These are phyloP conservation scores for Dioscorea zingiberensis DNA, from an alignment of 106 monocot species.

Conservation along the genomic window DNA sequence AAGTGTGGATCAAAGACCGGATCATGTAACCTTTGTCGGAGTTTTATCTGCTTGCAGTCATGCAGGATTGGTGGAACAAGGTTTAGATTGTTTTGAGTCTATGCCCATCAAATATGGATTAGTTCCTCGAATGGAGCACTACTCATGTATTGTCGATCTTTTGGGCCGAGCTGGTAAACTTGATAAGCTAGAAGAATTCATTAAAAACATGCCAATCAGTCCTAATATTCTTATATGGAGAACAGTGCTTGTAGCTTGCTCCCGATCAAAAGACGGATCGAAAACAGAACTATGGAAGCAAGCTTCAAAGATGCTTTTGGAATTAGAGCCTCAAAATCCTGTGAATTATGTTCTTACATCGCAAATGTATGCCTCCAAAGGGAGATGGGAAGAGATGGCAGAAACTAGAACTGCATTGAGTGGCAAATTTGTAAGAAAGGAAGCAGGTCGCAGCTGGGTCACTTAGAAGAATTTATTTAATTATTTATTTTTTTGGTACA, in stretches of 20 bases:
- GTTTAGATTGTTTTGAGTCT: conserved; percentile 45
- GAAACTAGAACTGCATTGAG: conserved; percentile 42
- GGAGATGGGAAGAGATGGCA: conserved; percentile 66
- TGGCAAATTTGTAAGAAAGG: conserved; percentile 34
- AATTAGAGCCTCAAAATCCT: conserved; percentile 82
- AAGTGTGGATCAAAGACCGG: conserved; percentile 23
- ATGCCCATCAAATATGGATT: conserved; percentile 45
- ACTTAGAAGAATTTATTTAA: conserved; percentile 46
- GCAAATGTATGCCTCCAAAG: conserved; percentile 54
- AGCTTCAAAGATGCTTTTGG: conserved; percentile 67
- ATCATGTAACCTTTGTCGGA: conserved; percentile 73
- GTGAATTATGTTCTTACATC: conserved; percentile 80
- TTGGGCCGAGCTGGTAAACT: conserved; percentile 61
- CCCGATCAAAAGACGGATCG: conserved; percentile 30
- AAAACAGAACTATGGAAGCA: conserved; percentile 30
- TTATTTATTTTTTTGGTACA: conserved; percentile 65
- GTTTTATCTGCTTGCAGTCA: conserved; percentile 86
- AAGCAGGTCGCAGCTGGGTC: conserved; percentile 90
- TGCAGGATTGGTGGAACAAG: conserved; percentile 67
- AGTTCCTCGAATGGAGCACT: conserved; percentile 63
- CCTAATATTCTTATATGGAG: conserved; percentile 82
- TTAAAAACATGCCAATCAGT: conserved; percentile 50
- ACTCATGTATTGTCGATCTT: conserved; percentile 71
- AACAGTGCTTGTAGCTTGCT: conserved; percentile 68
- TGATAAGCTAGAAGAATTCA: conserved; percentile 50